Evolutionary conservation across 208 protist species (phyloP), one percentile per base, ranked within the genome.

Genomic region (Trypanosoma rangeli): DNA sequence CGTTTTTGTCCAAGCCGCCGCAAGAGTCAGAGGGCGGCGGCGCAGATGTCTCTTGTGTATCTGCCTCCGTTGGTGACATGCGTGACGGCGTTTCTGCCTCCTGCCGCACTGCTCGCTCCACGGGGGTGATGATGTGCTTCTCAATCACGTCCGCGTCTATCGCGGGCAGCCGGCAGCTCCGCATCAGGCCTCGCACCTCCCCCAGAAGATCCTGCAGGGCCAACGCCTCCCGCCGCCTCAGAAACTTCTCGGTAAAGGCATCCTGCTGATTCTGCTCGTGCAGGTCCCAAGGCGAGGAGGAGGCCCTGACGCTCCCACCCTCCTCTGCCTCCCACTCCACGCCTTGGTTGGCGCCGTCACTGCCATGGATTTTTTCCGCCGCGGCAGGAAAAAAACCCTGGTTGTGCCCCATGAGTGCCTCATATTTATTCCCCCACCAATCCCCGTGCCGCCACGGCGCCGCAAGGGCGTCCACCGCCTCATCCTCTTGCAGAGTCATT

Each of bases 101-200:
- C 54, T 13, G 35, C 18, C 22, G 8, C 10, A 3, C 53, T 33
- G 9, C 18, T 1, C 15, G 5, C 37, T 60, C 64, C 26, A 57
- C n/a, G 42, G 28, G 8, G 31, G 24, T 5, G 35, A 60, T 50
- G 55, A 60, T 50, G 39, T 60, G 28, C 28, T 42, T 58, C 48
- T 68, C 53, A 29, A 60, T 33, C n/a, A 50, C 48, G 0, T 44
- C 53, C n/a, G 50, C 37, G 29, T 68, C 50, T 3, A 52, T 52
- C 3, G 44, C 5, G 12, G 64, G 64, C 8, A 68, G 37, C 5
- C 50, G n/a, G 18, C 44, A 68, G 10, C n/a, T 3, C 13, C 26
- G 44, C 53, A 60, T 60, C 26, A 57, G 29, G 20, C 37, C 8
- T 0, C 53, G 54, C 26, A 68, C 53, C 24, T 60, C 53, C 7